Base-by-base conservation (phyloP, 2,329 filamentous ascomycete genomes). In the Nannizziopsis arthrosporioides region DNA sequence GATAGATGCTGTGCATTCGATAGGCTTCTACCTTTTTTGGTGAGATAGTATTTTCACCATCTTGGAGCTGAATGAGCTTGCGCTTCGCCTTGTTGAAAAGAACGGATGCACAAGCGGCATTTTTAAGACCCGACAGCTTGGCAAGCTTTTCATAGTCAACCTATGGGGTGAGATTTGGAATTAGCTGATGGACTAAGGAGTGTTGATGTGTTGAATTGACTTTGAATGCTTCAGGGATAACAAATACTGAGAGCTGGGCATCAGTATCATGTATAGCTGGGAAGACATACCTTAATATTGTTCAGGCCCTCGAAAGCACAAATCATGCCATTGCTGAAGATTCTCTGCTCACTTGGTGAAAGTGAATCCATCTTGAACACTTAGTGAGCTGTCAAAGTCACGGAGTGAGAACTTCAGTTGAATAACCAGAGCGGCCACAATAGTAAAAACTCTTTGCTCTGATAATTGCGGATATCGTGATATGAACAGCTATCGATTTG, bases 141-240 rank as follows among this genome's bases (percentile, higher is more conserved):
- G 68, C 66, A 8, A 72, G 53, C 18, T 60, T 65, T 0, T 61
- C 56, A 50, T 61, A 65, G 55, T 73, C 67, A 19, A 69, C 50
- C 67, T 69, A 49, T 39, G 15, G 18, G 11, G 35, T 9, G 17
- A 10, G n/a, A 44, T 46, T 14, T 32, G 27, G 19, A 45, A 35
- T 45, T 18, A 15, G 18, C 5, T 42, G 8, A 15, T n/a, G 6
- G 19, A 5, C 3, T 42, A 8, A 12, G 39, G 22, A 27, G 22
- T 27, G 7, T 3, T 3, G 7, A 27, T 27, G 22, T 27, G 22
- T 27, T 27, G 22, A 7, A 27, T 3, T 4, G 22, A 27, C 22
- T 3, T 27, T 27, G 22, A 4, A 4, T 27, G 22, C 4, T 27
- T 27, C 22, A 27, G 7, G 7, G 3, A 27, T 27, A 7, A 27